These are phyloP conservation scores for Pistacia atlantica DNA, from an alignment of 345 rosid species.

Conservation along the genomic window DNA sequence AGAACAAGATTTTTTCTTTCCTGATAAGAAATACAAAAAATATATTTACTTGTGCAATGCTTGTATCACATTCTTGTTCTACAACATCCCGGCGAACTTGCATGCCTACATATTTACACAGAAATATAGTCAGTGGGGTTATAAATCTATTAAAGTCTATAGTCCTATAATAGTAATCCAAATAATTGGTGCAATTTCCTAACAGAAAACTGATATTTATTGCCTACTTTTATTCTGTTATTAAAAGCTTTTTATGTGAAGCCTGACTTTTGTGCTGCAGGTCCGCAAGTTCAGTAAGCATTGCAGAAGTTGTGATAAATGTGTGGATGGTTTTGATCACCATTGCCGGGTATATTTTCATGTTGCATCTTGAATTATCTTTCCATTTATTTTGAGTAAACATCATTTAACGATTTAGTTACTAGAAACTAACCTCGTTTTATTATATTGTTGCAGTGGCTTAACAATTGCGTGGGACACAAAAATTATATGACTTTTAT, in stretches of 20 bases:
- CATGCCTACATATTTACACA: not conserved
- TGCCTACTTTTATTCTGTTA: not conserved
- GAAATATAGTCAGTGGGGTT: no score
- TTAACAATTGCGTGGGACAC: conserved; percentile 96
- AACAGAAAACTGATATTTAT: not conserved
- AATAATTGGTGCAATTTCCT: not conserved
- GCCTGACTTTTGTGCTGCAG: conserved; percentile 40
- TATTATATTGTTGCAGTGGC: conserved; percentile 77
- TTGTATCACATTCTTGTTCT: not conserved
- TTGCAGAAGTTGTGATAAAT: conserved; percentile 95
- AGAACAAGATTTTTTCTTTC: not conserved
- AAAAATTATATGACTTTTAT: conserved; percentile 87
- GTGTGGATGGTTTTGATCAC: conserved; percentile 98
- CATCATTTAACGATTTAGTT: not conserved
- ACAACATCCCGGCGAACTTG: not conserved
- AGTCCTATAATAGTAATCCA: not conserved
- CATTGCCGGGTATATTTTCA: conserved; percentile 80
- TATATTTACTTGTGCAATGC: conserved; percentile 1
- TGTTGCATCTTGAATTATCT: conserved; percentile 20
- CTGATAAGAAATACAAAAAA: no score
- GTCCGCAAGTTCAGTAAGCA: conserved; percentile 96
- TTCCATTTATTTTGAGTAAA: conserved; percentile 14
- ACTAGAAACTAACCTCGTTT: conserved; percentile 23
- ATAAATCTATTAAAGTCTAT: not conserved
- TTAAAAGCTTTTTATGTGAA: no score